These are phyloP conservation scores for Baorangia bicolor DNA, from an alignment of 768 basidiomycete species.

Conservation along the genomic window DNA sequence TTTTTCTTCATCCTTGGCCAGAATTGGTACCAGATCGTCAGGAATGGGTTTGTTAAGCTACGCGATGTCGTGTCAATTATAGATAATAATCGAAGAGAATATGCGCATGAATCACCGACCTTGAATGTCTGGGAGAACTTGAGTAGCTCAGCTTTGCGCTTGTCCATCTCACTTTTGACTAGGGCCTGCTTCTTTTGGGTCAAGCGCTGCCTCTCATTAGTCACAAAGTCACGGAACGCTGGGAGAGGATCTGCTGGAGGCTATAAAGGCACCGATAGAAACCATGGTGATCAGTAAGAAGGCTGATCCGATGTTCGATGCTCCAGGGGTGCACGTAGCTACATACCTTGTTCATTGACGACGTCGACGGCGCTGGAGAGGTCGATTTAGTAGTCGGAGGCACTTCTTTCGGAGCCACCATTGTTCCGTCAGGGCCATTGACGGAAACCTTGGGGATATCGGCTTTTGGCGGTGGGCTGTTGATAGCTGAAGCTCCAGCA, in stretches of 20 bases:
- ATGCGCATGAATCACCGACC: constrained; percentile 44
- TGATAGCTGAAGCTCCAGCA: constrained; percentile 31
- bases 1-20: constrained; percentile 93
- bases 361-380: constrained; percentile 56
- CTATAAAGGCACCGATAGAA: constrained; percentile 33
- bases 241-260: constrained; percentile 74
- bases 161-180: constrained; percentile 92
- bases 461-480: constrained; percentile 27
- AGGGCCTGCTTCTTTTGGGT: constrained; percentile 89
- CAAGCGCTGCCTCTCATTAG: constrained; percentile 84
- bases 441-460: constrained; percentile 75
- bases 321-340: background rate
- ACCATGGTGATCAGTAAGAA: constrained; percentile 7
- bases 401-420: constrained; percentile 42
- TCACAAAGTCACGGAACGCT: constrained; percentile 91
- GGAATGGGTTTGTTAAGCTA: constrained; percentile 95
- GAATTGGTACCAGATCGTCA: constrained; percentile 87
- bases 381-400: constrained; percentile 55
- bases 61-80: background rate
- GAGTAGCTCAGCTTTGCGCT: constrained; percentile 87
- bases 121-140: constrained; percentile 95
- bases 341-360: constrained; percentile 52
- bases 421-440: constrained; percentile 74
- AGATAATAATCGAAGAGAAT: background rate
- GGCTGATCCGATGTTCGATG: background rate